Evolutionary conservation across 306 rosid species (phyloP).

Genomic region (Pterocarpus macrocarpus): DNA sequence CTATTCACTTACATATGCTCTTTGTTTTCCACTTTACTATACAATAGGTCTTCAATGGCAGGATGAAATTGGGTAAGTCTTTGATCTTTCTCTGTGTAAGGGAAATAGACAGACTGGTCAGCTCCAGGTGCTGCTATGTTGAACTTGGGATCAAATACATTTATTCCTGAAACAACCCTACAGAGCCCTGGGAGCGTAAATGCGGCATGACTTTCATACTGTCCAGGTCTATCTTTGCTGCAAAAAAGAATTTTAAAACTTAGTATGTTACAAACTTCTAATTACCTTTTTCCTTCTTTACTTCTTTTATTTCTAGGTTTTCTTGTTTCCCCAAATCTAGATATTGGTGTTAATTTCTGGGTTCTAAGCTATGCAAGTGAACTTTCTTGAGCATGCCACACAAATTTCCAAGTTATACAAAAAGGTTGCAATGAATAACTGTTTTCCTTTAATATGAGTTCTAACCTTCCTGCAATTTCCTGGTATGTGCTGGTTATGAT

Average conservation of each 20-base stretch:
- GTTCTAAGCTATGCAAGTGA: background rate
- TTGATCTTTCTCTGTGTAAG: slow-evolving; percentile 64
- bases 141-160: slow-evolving; percentile 89
- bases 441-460: background rate
- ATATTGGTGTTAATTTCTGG: background rate
- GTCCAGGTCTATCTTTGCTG: slow-evolving; percentile 91
- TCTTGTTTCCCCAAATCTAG: background rate
- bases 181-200: slow-evolving; percentile 94
- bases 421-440: background rate
- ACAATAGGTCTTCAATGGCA: slow-evolving; percentile 76
- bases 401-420: background rate
- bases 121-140: slow-evolving; percentile 97
- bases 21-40: slow-evolving; percentile 64
- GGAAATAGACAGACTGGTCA: slow-evolving; percentile 86
- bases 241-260: slow-evolving; percentile 46
- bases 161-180: slow-evolving; percentile 89
- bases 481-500: slow-evolving; percentile 90
- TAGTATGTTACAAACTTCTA: slow-evolving; percentile 23
- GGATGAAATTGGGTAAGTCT: slow-evolving; percentile 66
- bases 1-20: slow-evolving; percentile 71
- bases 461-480: slow-evolving; percentile 93
- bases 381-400: slow-evolving; percentile 13
- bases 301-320: background rate
- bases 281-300: background rate
- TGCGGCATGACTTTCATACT: slow-evolving; percentile 83